phyloP scores from a whole-genome alignment of 192 early-diverging fungal species.

The Backusella sp. region DNA sequence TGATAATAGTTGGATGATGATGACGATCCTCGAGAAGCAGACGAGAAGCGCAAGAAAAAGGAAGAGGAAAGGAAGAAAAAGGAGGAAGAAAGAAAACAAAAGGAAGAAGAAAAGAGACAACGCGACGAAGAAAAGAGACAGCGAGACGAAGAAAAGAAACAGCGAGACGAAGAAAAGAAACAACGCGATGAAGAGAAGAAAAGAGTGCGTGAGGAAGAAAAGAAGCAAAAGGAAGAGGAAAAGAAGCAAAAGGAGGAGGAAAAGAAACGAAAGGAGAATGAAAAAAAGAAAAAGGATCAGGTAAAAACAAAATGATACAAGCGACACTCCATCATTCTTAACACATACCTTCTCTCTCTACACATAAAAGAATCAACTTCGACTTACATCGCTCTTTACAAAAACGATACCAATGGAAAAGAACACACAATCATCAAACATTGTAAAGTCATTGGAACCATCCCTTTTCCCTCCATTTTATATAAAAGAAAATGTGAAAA shows the following conservation, averaged over 20 bases:
- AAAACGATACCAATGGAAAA: conserved; percentile 38
- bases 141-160: conserved; percentile 40
- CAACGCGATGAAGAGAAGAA: conserved; percentile 35
- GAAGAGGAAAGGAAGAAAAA: conserved; percentile 13
- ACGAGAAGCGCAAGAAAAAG: conserved; percentile 1
- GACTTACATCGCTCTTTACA: conserved; percentile 33
- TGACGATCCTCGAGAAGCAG: conserved; percentile 6
- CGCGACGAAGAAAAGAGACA: conserved; percentile 21
- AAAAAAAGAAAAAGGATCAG: conserved; percentile 28
- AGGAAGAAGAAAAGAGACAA: conserved; percentile 9
- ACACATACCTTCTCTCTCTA: not conserved
- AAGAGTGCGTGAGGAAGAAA: conserved; percentile 36
- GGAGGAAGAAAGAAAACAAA: conserved; percentile 13
- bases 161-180: conserved; percentile 28
- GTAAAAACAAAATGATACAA: not conserved
- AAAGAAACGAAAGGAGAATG: conserved; percentile 42
- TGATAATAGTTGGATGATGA: conserved; percentile 4
- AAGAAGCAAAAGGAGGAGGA: conserved; percentile 39
- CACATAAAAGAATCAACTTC: conserved; percentile 1
- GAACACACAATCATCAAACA: conserved; percentile 18
- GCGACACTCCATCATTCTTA: no score
- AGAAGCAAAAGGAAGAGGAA: conserved; percentile 38
- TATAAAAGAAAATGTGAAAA: conserved; percentile 45
- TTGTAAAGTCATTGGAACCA: conserved; percentile 27
- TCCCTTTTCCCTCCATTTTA: conserved; percentile 60